Base-by-base conservation (phyloP, 1,139 yeast genomes). In the Diutina scorzettiae region DNA sequence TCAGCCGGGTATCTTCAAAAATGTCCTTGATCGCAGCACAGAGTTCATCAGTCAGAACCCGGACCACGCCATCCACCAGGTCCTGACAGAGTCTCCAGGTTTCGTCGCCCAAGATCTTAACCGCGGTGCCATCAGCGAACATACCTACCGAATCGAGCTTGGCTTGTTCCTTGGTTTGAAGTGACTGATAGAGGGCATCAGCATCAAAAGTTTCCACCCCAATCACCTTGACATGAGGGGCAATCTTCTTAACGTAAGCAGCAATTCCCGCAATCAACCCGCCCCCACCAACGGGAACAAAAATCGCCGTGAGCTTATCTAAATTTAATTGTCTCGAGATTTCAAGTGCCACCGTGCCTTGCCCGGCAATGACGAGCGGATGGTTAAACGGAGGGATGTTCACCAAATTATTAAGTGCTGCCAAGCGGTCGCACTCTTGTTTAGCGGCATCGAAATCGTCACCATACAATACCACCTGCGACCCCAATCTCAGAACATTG, bases 111-210 rank as follows among this genome's bases (percentile, higher is more conserved):
- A 87, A 71, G 11, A 81, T 61, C 54, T 81, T 84, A 37, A 91
- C 99, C 4, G 98, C 96, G n/a, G 99, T 87, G 55, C 98, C 99
- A 60, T 91, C 99, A n/a, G 98, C 98, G 62, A 91, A 91, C n/a
- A 83, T 68, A n/a, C 99, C 99, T 8, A 89, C 97, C 24, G 72
- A 68, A 28, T 69, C 63, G 46, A 93, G 69, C 2, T 67, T 58
- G 12, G 74, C 76, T 50, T 80, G 73, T 43, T 76, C 62, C 27
- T 76, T 71, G 17, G 62, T 55, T 46, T 76, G 56, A 47, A 86
- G 62, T n/a, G 95, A 83, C 51, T 78, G 81, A 53, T 78, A 71
- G 65, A 91, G 70, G 14, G 95, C 95, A 58, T 89, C 89, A 1
- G 98, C 96, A 59, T 91, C 99, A 56, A 69, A 78, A 1, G 98